Evolutionary conservation across 2,329 filamentous ascomycete species (phyloP), one percentile per base, ranked within the genome.

Genomic region (Falciphora oryzae): DNA sequence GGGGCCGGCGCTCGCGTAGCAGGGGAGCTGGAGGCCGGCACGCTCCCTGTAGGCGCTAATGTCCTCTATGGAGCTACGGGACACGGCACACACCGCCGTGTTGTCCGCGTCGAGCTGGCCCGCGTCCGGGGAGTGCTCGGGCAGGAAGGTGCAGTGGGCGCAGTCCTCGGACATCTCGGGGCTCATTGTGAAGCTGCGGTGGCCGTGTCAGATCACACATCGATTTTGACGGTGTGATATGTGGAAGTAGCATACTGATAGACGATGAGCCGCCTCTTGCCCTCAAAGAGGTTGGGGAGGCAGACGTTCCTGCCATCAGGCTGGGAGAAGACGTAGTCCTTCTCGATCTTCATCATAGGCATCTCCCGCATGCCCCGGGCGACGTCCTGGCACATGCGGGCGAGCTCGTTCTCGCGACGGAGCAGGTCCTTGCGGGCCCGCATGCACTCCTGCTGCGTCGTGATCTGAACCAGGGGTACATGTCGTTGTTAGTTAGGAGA

Each of bases 1-100:
- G 4, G 71, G 73, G 1, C 68, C 71, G 11, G 70, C 70, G 53
- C 71, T 75, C 8, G 75, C 76, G 65, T 75, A 77, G 73, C 77
- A 80, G 0, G 76, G 77, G 59, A 78, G 78, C 1, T 65, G 70
- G 77, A 77, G 80, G 22, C 73, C 77, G 67, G 76, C 75, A 57
- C 72, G 71, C n/a, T 72, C 66, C 65, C 5, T 14, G 60, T 18
- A 31, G 22, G 18, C 60, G 18, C 74, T 74, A 69, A 75, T 38
- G 78, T 76, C 74, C 2, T 70, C 72, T 38, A 75, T 67, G 0
- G 77, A 74, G 22, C 31, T n/a, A 11, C 35, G 35, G 0, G 77
- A 78, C 6, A 81, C 70, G 28, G 74, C 73, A 1, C 73, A 75
- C 32, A 80, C 71, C n/a, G 73, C 75, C 0, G 76, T 79, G 59